Percentiles rank a stretch among this genome's conserved stretches.
phyloP scores from a whole-genome alignment of 2,329 filamentous ascomycete genomes.

The Xylaria sp. region DNA sequence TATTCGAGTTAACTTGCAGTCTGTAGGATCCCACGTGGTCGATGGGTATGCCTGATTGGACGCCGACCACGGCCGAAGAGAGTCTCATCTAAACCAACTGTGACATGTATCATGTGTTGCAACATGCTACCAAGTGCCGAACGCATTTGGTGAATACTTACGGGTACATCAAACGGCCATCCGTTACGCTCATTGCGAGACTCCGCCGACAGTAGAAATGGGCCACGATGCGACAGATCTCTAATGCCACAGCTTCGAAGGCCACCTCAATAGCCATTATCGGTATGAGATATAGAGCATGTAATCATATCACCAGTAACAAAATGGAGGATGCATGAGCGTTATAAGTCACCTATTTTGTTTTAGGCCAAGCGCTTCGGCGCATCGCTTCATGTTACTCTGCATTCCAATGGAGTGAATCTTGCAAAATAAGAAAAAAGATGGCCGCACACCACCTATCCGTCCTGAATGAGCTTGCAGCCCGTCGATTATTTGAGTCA shows the following conservation, averaged over 20 bases:
- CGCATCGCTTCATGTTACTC: neutral
- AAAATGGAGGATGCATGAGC: neutral
- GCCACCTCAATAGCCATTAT: too few relatives aligned
- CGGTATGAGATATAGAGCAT: too few relatives aligned
- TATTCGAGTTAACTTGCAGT: neutral
- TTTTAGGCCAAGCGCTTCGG: neutral
- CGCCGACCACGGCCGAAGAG: slow-evolving; percentile 6
- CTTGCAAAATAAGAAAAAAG: too few relatives aligned
- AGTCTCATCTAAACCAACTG: neutral
- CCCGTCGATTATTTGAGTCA: neutral
- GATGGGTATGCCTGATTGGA: slow-evolving; percentile 32
- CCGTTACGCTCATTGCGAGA: neutral
- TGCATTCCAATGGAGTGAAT: neutral
- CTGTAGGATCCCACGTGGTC: slow-evolving; percentile 26
- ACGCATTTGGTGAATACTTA: neutral
- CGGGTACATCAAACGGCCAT: neutral
- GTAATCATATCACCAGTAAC: too few relatives aligned
- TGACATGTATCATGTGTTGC: neutral
- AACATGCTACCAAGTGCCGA: neutral
- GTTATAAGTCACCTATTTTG: neutral
- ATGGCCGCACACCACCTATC: neutral
- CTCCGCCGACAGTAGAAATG: neutral
- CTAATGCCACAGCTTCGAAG: too few relatives aligned
- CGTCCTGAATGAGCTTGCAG: neutral
- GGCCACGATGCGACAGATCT: neutral